phyloP scores from a whole-genome alignment of 73 alveolate species.

The Effrenium voratum region DNA sequence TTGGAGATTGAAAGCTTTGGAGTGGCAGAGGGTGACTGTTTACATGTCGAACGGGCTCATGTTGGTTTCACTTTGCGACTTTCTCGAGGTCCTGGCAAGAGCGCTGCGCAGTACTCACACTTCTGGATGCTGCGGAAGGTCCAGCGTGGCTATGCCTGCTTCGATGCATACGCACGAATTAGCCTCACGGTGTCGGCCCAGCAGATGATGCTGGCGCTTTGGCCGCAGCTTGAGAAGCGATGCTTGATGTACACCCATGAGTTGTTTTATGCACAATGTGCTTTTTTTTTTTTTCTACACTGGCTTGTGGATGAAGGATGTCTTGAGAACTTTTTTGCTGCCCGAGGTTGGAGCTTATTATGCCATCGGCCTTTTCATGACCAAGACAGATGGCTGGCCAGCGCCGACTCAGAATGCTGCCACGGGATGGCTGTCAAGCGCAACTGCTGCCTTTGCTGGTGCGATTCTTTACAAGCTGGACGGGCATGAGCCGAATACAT shows the following conservation, averaged over 20 bases:
- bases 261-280: too few species aligned
- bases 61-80: too few species aligned
- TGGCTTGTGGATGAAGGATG: too few species aligned
- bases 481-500: not conserved
- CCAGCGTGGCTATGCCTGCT: slow-evolving; percentile 94
- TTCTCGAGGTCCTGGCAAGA: slow-evolving; percentile 73
- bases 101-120: slow-evolving; percentile 87
- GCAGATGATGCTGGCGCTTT: slow-evolving; percentile 55
- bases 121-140: slow-evolving; percentile 93
- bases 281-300: too few species aligned
- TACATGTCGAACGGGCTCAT: too few species aligned
- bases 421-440: slow-evolving; percentile 38
- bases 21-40: too few species aligned
- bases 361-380: slow-evolving; percentile 79
- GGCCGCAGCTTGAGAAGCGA: too few species aligned
- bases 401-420: slow-evolving; percentile 63
- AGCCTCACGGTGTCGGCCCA: slow-evolving; percentile 88
- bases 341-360: slow-evolving; percentile 70
- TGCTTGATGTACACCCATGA: too few species aligned
- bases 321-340: too few species aligned
- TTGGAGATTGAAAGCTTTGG: too few species aligned
- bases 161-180: slow-evolving; percentile 91
- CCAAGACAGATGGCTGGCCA: slow-evolving; percentile 91
- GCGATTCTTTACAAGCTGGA: slow-evolving; percentile 63
- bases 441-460: slow-evolving; percentile 66